phyloP scores from a whole-genome alignment of 257 asterid species.

The Linaria vulgaris region DNA sequence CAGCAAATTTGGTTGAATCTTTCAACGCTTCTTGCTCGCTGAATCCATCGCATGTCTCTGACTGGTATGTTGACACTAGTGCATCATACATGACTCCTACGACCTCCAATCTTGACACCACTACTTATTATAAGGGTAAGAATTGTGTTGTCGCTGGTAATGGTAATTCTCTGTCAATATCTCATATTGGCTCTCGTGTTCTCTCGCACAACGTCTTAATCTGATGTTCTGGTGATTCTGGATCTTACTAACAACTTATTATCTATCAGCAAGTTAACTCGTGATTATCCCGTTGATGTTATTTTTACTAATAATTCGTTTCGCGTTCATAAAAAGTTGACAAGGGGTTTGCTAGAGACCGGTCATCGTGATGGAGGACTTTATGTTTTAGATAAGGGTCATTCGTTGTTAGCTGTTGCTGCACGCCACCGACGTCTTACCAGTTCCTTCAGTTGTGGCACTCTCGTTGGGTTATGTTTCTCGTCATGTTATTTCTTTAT shows the following conservation, averaged over 20 bases:
- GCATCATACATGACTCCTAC: neutral
- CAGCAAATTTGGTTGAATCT: neutral
- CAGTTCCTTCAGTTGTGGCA: neutral
- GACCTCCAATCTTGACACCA: neutral
- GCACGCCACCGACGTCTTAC: neutral
- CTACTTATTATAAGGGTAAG: neutral
- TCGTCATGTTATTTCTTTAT: no score
- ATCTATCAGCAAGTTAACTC: neutral
- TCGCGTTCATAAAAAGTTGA: neutral
- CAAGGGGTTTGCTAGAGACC: neutral
- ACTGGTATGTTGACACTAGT: neutral
- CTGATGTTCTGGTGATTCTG: slow-evolving; percentile 7
- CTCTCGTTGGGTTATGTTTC: no score
- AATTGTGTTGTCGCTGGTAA: neutral
- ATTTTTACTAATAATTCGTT: neutral
- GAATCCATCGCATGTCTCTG: neutral
- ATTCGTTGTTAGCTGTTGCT: neutral
- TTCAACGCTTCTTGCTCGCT: neutral
- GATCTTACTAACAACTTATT: slow-evolving; percentile 1
- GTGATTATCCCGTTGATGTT: neutral
- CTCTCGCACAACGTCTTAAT: neutral
- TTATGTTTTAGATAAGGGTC: neutral
- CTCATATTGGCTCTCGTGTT: neutral
- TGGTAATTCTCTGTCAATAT: neutral
- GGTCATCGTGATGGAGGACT: slow-evolving; percentile 13